Base-by-base conservation (phyloP, 2,329 filamentous ascomycete genomes). In the Colletotrichum scovillei region DNA sequence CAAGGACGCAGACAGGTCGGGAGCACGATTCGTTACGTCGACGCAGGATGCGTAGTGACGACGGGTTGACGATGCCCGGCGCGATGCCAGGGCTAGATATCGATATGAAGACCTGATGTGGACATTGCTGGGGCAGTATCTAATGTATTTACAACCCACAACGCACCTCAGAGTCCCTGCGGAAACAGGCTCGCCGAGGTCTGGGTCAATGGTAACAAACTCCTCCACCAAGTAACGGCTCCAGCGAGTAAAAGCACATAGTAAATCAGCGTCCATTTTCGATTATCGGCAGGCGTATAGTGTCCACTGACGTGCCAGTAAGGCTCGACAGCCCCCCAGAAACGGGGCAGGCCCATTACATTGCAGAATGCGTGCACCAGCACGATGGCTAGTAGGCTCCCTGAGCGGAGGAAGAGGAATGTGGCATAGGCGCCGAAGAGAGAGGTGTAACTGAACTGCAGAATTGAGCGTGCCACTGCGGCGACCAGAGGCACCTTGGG, bases 341-440 rank as follows among this genome's bases (percentile, higher is more conserved):
- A 84, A 7, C 95, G 89, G 26, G 97, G 97, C 63, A 98, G 85
- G 8, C 97, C 97, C 88, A 95, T 94, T 85, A 90, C 93, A 80
- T 99, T 99, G 85, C 97, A 99, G 80, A 98, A 97, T 11, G 91
- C 89, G 80, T 99, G 97, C 5, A 94, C 92, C 24, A 92, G 80
- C 66, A 96, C 92, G 38, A 93, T 93, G 14, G 93, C 92, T 53
- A 92, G 87, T 52, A 98, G 84, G 60, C 93, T 97, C 4, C 95
- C 95, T 0, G 95, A 97, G 46, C 96, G 92, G 24, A 99, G 80
- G 79, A 93, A 98, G 24, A 98, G 79, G 78, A 98, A 99, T 0
- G 94, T 95, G 5, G 94, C 95, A 82, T 97, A 98, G 82, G 95
- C 95, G 74, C 97, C 97, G 79, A 99, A 99, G 5, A 98, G 83